phyloP scores from a whole-genome alignment of 148 eudicot species.

The Chenopodium quinoa region DNA sequence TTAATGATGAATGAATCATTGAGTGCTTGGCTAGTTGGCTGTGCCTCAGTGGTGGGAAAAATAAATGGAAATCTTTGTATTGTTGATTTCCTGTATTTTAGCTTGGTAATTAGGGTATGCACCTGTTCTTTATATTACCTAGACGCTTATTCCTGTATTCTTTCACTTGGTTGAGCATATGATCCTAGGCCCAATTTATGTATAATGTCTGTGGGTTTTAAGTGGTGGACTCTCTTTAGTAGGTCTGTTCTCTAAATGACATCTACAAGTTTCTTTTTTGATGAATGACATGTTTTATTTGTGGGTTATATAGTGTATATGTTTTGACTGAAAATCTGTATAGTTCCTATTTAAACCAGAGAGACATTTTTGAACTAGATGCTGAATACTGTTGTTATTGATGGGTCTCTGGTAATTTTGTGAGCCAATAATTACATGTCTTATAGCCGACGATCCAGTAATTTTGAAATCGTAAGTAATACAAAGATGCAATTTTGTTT shows the following conservation, averaged over 20 bases:
- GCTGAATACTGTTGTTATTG: not conserved
- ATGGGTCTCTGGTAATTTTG: not conserved
- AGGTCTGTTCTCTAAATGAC: not conserved
- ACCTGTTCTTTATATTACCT: not conserved
- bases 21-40: not conserved
- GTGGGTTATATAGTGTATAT: too few species aligned
- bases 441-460: too few species aligned
- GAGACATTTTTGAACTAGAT: not conserved
- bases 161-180: not conserved
- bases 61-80: not conserved
- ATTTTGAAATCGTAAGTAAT: too few species aligned
- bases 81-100: not conserved
- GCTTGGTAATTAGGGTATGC: not conserved
- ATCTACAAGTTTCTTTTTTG: not conserved
- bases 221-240: not conserved
- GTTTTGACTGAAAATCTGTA: too few species aligned
- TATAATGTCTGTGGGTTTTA: not conserved
- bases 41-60: not conserved
- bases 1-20: not conserved
- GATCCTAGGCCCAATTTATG: not conserved
- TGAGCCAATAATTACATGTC: not conserved
- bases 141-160: not conserved
- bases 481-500: too few species aligned
- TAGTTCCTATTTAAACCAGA: too few species aligned
- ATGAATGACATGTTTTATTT: not conserved